Conservation (phyloP, 805 yeast genomes). For the Lachancea dasiensis region DNA sequence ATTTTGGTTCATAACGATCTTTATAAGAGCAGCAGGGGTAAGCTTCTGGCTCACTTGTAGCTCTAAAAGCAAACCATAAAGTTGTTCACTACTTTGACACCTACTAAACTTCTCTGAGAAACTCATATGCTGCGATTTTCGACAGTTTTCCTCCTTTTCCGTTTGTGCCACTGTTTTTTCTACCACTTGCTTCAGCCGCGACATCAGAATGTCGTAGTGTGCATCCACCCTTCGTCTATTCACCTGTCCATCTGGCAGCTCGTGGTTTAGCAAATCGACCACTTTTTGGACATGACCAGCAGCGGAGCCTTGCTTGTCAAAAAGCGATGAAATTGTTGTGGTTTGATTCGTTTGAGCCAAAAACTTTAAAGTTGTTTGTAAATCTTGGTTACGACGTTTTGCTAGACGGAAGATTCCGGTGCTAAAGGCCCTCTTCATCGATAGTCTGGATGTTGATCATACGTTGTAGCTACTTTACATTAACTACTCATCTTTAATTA, state of each 20-base stretch:
- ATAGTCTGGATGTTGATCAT: no score
- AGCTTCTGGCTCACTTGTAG: conserved; percentile 19
- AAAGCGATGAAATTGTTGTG: conserved; percentile 6
- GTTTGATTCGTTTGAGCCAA: conserved; percentile 13
- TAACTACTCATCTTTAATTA: no score
- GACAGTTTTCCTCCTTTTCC: neutral
- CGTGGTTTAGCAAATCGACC: conserved; percentile 24
- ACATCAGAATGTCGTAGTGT: conserved; percentile 27
- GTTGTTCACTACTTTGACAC: conserved; percentile 1
- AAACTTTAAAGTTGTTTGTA: conserved; percentile 23
- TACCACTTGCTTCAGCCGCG: conserved; percentile 22
- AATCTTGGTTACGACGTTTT: conserved; percentile 20
- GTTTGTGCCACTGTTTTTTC: conserved; percentile 15
- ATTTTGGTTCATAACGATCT: conserved; percentile 18
- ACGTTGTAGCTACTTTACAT: no score
- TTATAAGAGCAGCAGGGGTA: conserved; percentile 12
- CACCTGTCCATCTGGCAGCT: conserved; percentile 22
- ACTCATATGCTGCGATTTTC: conserved; percentile 1
- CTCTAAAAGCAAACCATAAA: conserved; percentile 9
- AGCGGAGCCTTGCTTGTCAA: conserved; percentile 11
- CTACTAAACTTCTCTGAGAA: conserved; percentile 1
- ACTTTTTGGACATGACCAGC: conserved; percentile 23
- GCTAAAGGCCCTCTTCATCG: conserved; percentile 10
- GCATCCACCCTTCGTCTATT: conserved; percentile 20
- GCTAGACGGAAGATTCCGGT: conserved; percentile 15